Evolutionary conservation across 2,329 filamentous ascomycete genomes (phyloP).

Genomic region (Hysterium pulicare): DNA sequence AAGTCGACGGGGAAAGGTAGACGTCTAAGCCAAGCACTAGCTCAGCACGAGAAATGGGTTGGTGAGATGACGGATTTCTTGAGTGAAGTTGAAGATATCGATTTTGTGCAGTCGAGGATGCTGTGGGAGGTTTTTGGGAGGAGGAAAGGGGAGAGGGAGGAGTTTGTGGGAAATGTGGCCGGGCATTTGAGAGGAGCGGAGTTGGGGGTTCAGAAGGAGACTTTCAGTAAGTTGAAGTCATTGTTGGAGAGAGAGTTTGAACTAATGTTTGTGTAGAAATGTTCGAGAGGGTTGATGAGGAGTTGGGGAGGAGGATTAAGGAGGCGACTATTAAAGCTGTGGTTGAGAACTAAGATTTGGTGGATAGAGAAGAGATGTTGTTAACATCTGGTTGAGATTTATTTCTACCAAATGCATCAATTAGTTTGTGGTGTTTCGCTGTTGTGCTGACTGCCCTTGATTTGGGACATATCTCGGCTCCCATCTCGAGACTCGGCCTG

Average conservation of each 20-base stretch:
- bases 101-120: conserved; percentile 50
- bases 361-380: no score
- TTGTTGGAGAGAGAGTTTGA: neutral
- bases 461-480: no score
- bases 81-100: conserved; percentile 43
- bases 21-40: conserved; percentile 14
- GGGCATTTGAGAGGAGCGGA: conserved; percentile 16
- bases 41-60: conserved; percentile 22
- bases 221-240: conserved; percentile 13
- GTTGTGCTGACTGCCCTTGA: no score
- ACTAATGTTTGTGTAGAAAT: conserved; percentile 8
- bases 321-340: conserved; percentile 4
- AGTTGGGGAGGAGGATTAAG: conserved; percentile 13
- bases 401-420: no score
- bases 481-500: no score
- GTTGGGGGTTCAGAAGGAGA: conserved; percentile 18
- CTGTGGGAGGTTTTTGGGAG: conserved; percentile 43
- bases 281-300: conserved; percentile 15
- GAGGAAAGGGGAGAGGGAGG: conserved; percentile 22
- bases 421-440: no score
- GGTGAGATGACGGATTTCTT: conserved; percentile 14
- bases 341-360: no score
- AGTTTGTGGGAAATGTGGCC: conserved; percentile 26
- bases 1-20: no score
- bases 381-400: no score